phyloP scores from a whole-genome alignment of 1,139 yeast species.

The Pichiaceae sp. region DNA sequence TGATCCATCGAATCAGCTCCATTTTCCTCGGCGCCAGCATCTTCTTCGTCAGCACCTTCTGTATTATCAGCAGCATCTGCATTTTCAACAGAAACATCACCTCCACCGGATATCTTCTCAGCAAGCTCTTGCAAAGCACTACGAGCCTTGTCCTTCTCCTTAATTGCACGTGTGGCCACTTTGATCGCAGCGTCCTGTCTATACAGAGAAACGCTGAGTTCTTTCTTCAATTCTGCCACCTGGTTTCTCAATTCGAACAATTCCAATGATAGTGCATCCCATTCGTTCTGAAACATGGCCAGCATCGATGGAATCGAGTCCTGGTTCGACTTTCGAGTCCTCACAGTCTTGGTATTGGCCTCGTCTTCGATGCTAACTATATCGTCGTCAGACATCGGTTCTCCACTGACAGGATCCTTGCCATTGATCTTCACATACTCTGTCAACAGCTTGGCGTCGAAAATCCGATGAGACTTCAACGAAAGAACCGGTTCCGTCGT shows the following conservation, averaged over 20 bases:
- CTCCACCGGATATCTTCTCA: conserved; percentile 9
- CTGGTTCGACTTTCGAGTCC: conserved; percentile 10
- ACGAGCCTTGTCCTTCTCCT: conserved; percentile 68
- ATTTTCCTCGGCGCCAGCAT: background rate
- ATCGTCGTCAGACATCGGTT: conserved; percentile 51
- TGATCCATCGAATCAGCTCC: too few species aligned
- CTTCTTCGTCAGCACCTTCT: conserved; percentile 17
- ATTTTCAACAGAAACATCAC: too few species aligned
- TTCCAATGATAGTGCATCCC: conserved; percentile 85
- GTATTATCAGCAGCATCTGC: conserved; percentile 14
- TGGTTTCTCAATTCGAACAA: conserved; percentile 70
- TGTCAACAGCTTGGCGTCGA: conserved; percentile 54
- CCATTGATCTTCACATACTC: conserved; percentile 59
- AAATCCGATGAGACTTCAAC: conserved; percentile 61
- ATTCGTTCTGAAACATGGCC: conserved; percentile 73
- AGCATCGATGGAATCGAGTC: conserved; percentile 75
- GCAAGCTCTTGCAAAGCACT: conserved; percentile 46
- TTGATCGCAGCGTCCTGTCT: conserved; percentile 86
- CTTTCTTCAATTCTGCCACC: conserved; percentile 56
- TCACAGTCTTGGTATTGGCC: background rate
- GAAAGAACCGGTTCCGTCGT: conserved; percentile 69
- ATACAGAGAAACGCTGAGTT: conserved; percentile 68
- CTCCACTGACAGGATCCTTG: conserved; percentile 69
- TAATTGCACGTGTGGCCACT: conserved; percentile 68
- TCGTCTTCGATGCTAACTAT: conserved; percentile 25